A percentile compares a stretch with the other conserved stretches of the same genome.
These are phyloP conservation scores for Trypanosomatidae sp. DNA, from an alignment of 208 protist species.

Conservation along the genomic window DNA sequence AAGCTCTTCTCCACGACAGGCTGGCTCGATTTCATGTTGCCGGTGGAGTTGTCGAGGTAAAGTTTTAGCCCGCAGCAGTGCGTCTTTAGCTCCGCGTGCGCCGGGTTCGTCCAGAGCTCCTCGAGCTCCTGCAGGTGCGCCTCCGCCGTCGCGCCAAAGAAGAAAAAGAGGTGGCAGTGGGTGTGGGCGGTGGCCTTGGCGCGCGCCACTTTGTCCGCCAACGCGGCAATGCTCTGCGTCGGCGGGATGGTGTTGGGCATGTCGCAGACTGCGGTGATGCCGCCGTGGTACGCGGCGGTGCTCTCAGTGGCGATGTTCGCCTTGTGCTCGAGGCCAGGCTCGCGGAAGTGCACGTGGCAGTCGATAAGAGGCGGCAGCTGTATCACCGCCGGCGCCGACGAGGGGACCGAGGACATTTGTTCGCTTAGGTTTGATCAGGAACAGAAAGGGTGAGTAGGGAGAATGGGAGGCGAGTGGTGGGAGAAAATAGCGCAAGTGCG, in stretches of 20 bases:
- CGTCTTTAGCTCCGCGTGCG: conserved; percentile 43
- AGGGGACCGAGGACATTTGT: conserved; percentile 12
- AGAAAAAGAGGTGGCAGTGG: conserved; percentile 63
- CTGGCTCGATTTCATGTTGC: conserved; percentile 73
- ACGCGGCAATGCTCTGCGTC: conserved; percentile 63
- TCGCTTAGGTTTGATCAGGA: background rate
- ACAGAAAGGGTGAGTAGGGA: background rate
- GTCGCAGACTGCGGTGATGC: conserved; percentile 81
- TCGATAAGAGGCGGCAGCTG: conserved; percentile 89
- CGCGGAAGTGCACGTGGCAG: conserved; percentile 93
- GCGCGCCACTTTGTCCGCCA: conserved; percentile 73
- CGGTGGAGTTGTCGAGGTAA: conserved; percentile 89
- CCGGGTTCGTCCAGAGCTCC: conserved; percentile 62
- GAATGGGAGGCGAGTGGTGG: background rate
- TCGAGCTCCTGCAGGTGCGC: conserved; percentile 70
- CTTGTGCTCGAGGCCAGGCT: conserved; percentile 94
- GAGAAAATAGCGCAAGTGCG: background rate
- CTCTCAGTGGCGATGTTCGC: conserved; percentile 90
- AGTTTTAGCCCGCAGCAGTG: conserved; percentile 86
- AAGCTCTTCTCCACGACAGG: conserved; percentile 67
- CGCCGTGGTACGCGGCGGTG: conserved; percentile 90
- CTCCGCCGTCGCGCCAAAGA: conserved; percentile 76
- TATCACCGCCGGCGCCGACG: conserved; percentile 21
- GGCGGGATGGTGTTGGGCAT: conserved; percentile 90
- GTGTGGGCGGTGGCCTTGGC: conserved; percentile 27